These are phyloP conservation scores for Tuber umbilicatum DNA, from an alignment of 495 filamentous ascomycete genomes.

Conservation along the genomic window DNA sequence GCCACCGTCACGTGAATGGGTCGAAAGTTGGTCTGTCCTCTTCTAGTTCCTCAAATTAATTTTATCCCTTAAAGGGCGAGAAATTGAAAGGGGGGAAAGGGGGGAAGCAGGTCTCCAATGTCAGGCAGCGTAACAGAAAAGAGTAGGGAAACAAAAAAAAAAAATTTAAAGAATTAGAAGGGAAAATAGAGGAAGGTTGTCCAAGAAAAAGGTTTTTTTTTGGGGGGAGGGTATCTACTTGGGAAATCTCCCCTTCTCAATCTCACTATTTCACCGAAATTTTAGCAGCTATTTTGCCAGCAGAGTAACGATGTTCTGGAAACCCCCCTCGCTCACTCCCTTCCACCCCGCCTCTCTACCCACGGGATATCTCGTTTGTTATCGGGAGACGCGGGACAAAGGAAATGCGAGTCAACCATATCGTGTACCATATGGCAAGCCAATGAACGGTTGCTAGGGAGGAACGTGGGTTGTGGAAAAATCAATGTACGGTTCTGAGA, in stretches of 20 bases:
- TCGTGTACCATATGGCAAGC: conserved; percentile 28
- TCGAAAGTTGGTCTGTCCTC: background rate
- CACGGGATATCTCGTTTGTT: conserved; percentile 9
- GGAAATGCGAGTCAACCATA: conserved; percentile 21
- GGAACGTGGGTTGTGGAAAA: conserved; percentile 25
- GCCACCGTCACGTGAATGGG: conserved; percentile 29
- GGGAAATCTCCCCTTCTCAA: background rate
- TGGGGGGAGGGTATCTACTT: background rate
- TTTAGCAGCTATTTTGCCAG: background rate
- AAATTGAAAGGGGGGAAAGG: background rate
- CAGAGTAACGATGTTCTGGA: background rate
- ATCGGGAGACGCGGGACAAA: conserved; percentile 22
- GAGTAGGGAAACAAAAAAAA: background rate
- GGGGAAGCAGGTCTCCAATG: background rate
- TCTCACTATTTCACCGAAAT: background rate
- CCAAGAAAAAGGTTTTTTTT: background rate
- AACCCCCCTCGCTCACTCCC: conserved; percentile 10
- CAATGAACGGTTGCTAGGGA: conserved; percentile 34
- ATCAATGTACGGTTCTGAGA: background rate
- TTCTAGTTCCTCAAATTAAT: background rate
- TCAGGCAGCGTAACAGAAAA: background rate
- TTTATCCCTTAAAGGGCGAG: background rate
- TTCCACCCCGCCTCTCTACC: conserved; percentile 9
- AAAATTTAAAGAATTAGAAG: background rate
- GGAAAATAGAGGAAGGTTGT: background rate